Evolutionary conservation across 768 basidiomycete genomes (phyloP).

Genomic region (Mycena vitilis): DNA sequence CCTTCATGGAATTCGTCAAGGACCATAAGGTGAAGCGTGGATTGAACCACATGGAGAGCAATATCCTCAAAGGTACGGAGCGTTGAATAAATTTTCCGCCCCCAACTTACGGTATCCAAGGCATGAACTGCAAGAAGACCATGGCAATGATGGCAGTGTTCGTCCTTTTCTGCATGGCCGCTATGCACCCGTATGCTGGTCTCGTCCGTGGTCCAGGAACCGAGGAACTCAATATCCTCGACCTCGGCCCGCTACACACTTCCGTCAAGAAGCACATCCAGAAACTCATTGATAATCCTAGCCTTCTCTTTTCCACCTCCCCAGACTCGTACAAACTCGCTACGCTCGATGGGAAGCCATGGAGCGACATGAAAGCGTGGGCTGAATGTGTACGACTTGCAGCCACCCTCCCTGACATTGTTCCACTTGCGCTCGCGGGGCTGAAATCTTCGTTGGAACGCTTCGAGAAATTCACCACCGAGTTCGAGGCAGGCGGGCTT

Average conservation of each 20-base stretch:
- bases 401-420: not conserved
- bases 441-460: not conserved
- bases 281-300: not conserved
- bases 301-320: not conserved
- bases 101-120: no score
- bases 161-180: conserved; percentile 20
- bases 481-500: not conserved
- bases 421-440: not conserved
- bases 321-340: not conserved
- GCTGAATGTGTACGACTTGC: not conserved
- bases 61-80: conserved; percentile 36
- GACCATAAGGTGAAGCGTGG: conserved; percentile 30
- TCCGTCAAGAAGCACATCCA: not conserved
- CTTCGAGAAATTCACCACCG: not conserved
- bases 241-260: conserved; percentile 33
- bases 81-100: no score
- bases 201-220: conserved; percentile 15
- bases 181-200: conserved; percentile 34
- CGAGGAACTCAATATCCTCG: conserved; percentile 30
- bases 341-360: not conserved
- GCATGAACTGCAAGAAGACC: conserved; percentile 29
- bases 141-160: conserved; percentile 31
- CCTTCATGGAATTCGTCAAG: conserved; percentile 7
- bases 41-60: conserved; percentile 38
- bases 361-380: conserved; percentile 3